Base-by-base conservation (phyloP, 345 rosid genomes). In the Isatis tinctoria region DNA sequence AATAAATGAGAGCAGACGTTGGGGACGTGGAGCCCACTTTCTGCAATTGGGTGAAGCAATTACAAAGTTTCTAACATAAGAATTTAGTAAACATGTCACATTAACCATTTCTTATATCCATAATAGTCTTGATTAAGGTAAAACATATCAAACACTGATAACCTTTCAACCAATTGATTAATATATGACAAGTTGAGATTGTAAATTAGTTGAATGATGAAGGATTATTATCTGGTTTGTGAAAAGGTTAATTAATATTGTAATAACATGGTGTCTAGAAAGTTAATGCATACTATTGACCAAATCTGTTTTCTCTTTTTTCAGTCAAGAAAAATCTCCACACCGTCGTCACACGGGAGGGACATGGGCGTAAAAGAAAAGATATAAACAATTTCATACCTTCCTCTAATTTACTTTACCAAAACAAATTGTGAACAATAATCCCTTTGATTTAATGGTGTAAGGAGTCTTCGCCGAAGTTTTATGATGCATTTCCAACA, bases 21-120 rank as follows among this genome's bases (percentile, higher is more conserved):
- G 33, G 17, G 16, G 35, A 39, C 28, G 35, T 74, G 68, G 78
- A 60, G 56, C 73, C 78, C 68, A 60, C 10, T 60, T 28, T 49
- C 54, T 49, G 45, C 68, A 59, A 74, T 67, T 74, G 73, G 68
- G 54, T 60, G 52, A 67, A 60, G 78, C 68, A 67, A 74, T 59
- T 30, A 27, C 22, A 58, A 58, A 67, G 44, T 26, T 37, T 67
- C 13, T 13, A 48, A 37, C 78, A 37, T 65, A 24, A 74, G 48
- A 32, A 33, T 33, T 58, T 47, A 47, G 67, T 56, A 66, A 66
- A 57, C 60, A 74, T 74, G 60, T 74, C 18, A 37, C 61, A 53
- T 53, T 27, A 58, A 10, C 60, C n/a, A 24, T 70, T 60, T 61
- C 44, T 30, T 41, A 63, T 63, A 64, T 20, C 70, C 53, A 32